These are phyloP conservation scores for Debaryomyces castellii DNA, from an alignment of 805 yeast genomes.

Conservation along the genomic window DNA sequence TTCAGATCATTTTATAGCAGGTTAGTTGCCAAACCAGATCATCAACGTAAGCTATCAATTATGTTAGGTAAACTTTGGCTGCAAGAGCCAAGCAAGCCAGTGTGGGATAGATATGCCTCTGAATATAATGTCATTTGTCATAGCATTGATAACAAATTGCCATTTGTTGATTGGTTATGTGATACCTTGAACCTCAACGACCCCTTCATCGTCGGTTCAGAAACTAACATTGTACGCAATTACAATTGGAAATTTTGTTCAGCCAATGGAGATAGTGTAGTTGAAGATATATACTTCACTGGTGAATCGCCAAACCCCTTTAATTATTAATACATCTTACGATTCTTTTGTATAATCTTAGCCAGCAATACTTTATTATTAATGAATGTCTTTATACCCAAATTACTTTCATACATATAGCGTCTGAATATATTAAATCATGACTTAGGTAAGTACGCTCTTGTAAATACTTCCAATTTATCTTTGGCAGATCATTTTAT, in stretches of 20 bases:
- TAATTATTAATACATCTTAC: not conserved
- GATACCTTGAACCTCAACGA: constrained; percentile 8
- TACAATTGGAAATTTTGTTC: constrained; percentile 8
- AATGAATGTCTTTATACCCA: too few relatives aligned
- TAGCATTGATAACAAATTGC: not conserved
- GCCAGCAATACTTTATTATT: too few relatives aligned
- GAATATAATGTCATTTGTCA: constrained; percentile 20
- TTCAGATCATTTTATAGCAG: constrained; percentile 28
- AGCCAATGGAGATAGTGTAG: constrained; percentile 3
- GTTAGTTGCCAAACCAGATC: constrained; percentile 14
- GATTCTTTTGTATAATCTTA: too few relatives aligned
- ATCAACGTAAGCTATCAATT: constrained; percentile 23
- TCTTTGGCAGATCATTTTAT: too few relatives aligned
- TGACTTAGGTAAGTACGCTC: too few relatives aligned
- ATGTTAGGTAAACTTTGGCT: constrained; percentile 26
- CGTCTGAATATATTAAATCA: too few relatives aligned
- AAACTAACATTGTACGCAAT: constrained; percentile 4
- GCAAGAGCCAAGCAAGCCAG: constrained; percentile 17
- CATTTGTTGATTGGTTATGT: constrained; percentile 22
- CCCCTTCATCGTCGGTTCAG: not conserved
- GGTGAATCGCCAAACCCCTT: not conserved
- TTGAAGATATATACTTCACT: constrained; percentile 9
- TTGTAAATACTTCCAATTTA: not conserved
- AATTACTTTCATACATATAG: too few relatives aligned
- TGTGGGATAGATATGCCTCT: constrained; percentile 30